Percentiles rank a stretch among this genome's conserved stretches.
phyloP scores from a whole-genome alignment of 176 grass and related monocot species.

The Oryza longistaminata region DNA sequence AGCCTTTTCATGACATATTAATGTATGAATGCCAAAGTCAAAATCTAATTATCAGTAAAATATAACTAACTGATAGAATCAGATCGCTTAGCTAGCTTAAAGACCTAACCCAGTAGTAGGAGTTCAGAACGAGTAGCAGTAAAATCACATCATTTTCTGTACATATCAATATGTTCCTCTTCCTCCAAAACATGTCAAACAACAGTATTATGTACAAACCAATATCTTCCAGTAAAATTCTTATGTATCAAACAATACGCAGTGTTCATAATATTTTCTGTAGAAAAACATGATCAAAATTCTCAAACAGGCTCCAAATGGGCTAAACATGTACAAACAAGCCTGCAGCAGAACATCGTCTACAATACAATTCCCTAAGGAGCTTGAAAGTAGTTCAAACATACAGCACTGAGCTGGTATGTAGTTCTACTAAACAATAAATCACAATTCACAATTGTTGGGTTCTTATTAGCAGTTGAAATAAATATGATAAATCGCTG shows the following conservation, averaged over 20 bases:
- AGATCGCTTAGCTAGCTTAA: not conserved
- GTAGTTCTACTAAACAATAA: not conserved
- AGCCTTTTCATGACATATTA: not conserved
- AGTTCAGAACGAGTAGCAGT: not conserved
- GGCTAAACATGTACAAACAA: slow-evolving; percentile 14
- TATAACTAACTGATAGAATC: not conserved
- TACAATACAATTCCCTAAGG: not conserved
- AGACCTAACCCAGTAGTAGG: not conserved
- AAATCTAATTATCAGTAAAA: not conserved
- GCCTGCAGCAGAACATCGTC: not conserved
- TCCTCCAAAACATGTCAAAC: no score
- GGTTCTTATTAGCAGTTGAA: not conserved
- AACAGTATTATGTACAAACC: no score
- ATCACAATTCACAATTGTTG: not conserved
- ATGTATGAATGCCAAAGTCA: not conserved
- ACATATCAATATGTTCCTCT: not conserved
- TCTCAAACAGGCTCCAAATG: not conserved
- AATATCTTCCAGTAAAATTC: not conserved
- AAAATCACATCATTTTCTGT: not conserved
- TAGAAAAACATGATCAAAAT: not conserved
- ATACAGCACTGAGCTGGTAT: not conserved
- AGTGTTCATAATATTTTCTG: not conserved
- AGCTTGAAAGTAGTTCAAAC: not conserved
- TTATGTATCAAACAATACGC: no score
- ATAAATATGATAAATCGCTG: not conserved